Base-by-base conservation (phyloP, 352 stramenopile genomes). In the Phytophthora podocarpi region DNA sequence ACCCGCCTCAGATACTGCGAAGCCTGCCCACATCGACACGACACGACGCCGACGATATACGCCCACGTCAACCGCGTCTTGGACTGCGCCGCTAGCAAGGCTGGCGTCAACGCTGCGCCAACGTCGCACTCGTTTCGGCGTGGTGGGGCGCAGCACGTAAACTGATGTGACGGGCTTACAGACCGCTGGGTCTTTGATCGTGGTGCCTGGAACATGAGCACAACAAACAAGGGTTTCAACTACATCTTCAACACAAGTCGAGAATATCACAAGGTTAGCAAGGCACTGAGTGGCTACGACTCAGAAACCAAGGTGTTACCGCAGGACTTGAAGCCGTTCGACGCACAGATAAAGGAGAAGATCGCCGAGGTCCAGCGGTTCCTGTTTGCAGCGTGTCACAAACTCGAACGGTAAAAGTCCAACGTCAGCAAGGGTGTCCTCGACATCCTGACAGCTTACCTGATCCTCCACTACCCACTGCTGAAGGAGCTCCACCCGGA, bases 121-220 rank as follows among this genome's bases (percentile, higher is more conserved):
- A n/a, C n/a, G n/a, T n/a, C n/a, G n/a, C 52, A 73, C 24, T 73
- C 66, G 0, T 79, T 74, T 26, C 31, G 47, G 0, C 53, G 57
- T 41, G n/a, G n/a, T n/a, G n/a, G n/a, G n/a, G n/a, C n/a, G n/a
- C n/a, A 69, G 37, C 53, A 63, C 41, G 20, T 48, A 2, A 70
- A 62, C 16, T 21, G 27, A 9, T 23, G 7, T 12, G 28, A 12
- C n/a, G n/a, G n/a, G 8, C n/a, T 53, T 18, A 15, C 20, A 18
- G 27, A n/a, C 4, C 28, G 43, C 24, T 65, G 20, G 47, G 57
- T n/a, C 61, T 59, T 60, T 23, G 48, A 65, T 16, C 26, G 48
- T 13, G 58, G 58, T 0, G 34, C 41, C n/a, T 69, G 43, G 60
- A 69, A 64, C 20, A 55, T 64, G 49, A 61, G 36, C 7, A 40